These are phyloP conservation scores for Raphanus hybrid DNA, from an alignment of 441 rosid species.

Conservation along the genomic window DNA sequence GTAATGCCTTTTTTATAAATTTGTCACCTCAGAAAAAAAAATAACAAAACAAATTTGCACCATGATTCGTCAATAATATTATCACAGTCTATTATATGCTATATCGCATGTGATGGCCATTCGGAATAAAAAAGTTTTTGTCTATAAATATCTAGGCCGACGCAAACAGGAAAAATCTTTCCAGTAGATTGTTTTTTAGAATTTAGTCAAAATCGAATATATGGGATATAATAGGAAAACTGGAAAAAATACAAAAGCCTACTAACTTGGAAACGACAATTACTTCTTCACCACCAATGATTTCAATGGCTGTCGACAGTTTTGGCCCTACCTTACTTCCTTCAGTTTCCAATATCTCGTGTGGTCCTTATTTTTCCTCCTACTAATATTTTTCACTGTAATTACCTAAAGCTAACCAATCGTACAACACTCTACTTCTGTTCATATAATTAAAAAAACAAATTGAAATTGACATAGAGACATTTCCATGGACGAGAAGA, in stretches of 20 bases:
- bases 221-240: not conserved
- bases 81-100: too few relatives aligned
- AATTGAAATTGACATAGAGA: not conserved
- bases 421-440: conserved; percentile 11
- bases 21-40: too few relatives aligned
- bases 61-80: too few relatives aligned
- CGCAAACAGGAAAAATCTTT: conserved; percentile 17
- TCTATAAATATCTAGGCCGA: conserved; percentile 13
- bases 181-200: conserved; percentile 6
- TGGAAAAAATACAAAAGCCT: conserved; percentile 8
- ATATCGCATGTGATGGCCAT: not conserved
- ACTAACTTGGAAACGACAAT: conserved; percentile 22
- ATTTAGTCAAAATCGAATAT: conserved; percentile 20
- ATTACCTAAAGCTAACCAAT: conserved; percentile 17
- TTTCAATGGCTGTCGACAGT: conserved; percentile 22
- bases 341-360: conserved; percentile 12
- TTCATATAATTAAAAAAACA: conserved; percentile 11
- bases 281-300: conserved; percentile 31
- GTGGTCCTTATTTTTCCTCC: conserved; percentile 22
- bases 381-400: not conserved
- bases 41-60: too few relatives aligned
- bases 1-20: too few relatives aligned
- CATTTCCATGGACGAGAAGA: conserved; percentile 37
- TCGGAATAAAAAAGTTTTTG: not conserved
- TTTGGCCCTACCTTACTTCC: conserved; percentile 11